Base-by-base conservation (phyloP, 1,284 basidiomycete species). In the Moesziomyces antarcticus region DNA sequence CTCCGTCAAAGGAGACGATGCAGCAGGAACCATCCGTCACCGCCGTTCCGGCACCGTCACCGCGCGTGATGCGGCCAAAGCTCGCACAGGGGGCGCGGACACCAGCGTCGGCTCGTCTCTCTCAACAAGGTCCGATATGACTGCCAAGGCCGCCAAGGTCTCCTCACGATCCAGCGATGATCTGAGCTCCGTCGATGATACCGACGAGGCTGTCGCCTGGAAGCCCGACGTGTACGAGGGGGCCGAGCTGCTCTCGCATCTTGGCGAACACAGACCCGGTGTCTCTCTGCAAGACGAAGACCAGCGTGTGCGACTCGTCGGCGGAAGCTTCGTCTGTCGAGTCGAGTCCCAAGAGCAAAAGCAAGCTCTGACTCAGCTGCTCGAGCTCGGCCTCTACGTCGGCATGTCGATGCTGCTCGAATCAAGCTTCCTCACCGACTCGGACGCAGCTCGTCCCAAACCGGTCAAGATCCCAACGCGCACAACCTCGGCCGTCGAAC, bases 401-500 rank as follows among this genome's bases (percentile, higher is more conserved):
- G 78, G 76, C 13, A 69, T 62, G 56, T 73, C 78, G 41, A 80
- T 80, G 78, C 48, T 79, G n/a, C 66, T 80, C 45, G 77, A 80
- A 55, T 55, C 70, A 16, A 73, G 71, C 52, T 73, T 80, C 46
- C 56, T 80, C 21, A 50, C 44, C 53, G 75, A 80, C 50, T 73
- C 65, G 13, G 74, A 77, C 16, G 72, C 72, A 13, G 72, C 61
- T 30, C 66, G 72, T 18, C 72, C 72, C 21, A 74, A 66, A 50
- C 22, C 50, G 16, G 51, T 66, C 35, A 65, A 62, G 41, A 62
- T 69, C 14, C 72, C 72, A 24, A 35, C 52, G 14, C 62, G 66
- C 25, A 62, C 66, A 20, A 61, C 66, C 24, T 74, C 66, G 18
- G 41, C 58, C 16, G 54, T 64, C 44, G 71, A 73, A 18, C 42